Base-by-base conservation (phyloP, 495 filamentous ascomycete species). In the Letharia columbiana region DNA sequence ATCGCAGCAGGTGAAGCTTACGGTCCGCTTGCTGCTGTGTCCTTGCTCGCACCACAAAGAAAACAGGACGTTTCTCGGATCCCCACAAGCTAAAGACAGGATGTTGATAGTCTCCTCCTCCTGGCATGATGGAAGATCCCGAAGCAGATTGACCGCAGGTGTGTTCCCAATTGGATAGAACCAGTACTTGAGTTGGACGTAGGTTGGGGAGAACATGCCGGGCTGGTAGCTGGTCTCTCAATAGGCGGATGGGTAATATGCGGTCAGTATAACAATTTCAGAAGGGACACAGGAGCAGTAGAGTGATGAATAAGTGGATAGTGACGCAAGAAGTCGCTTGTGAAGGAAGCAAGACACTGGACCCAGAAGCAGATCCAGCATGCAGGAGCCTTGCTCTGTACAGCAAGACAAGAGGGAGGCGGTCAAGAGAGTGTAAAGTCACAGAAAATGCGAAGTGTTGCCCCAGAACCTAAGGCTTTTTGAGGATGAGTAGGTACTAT, bases 51-150 rank as follows among this genome's bases (percentile, higher is more conserved):
- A 61, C 59, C 59, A 61, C 39, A 61, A 33, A 31, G 83, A 84
- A 65, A 78, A 86, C 5, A 85, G 70, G 44, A 84, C 71, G 66
- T 79, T 78, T 15, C 82, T 76, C 9, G 76, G 77, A 72, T 85
- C 83, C 0, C 80, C 81, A 66, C 82, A 82, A 13, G 79, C 81
- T 11, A 86, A 75, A 4, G 81, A 70, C 2, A 87, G 75, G n/a
- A 86, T 68, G 35, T 77, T 69, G 33, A 78, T 81, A 45, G 77
- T 67, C 52, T 78, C 60, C 42, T 79, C 81, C 23, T 5, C 35
- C 28, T 35, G 28, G 7, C 31, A 56, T 13, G 76, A 76, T 1
- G 83, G 79, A 3, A 85, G 68, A 13, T 74, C 66, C 44, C 79
- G 75, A 2, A 80, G 82, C 45, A 87, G 72, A 67, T 70, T 78